Evolutionary conservation across 75 land plant genomes (phyloP).

Genomic region (Cryptomeria japonica): DNA sequence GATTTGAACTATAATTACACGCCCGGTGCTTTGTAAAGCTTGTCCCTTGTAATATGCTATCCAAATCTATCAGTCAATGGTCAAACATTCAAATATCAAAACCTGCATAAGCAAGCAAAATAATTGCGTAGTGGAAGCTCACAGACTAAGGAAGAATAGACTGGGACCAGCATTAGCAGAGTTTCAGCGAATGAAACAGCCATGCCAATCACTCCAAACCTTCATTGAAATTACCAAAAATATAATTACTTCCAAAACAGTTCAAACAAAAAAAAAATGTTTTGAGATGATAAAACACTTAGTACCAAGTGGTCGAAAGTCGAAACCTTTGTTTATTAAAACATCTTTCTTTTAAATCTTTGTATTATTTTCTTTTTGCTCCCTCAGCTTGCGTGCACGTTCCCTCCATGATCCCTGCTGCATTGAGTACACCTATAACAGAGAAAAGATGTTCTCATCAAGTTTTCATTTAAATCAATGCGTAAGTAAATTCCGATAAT

Average conservation of each 20-base stretch:
- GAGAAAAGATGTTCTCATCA: neutral
- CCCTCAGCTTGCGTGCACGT: constrained; percentile 23
- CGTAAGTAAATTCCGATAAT: neutral
- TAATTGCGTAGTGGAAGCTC: neutral
- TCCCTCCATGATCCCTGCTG: constrained; percentile 32
- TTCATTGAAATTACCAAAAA: neutral
- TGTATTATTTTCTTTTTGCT: constrained; percentile 9
- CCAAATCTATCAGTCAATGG: neutral
- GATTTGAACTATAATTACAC: neutral
- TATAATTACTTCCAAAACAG: neutral
- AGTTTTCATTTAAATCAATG: neutral
- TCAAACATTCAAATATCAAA: neutral
- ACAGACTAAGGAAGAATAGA: neutral
- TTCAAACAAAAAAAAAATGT: neutral
- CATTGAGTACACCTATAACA: constrained; percentile 22
- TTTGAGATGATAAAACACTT: neutral
- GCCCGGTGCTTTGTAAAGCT: neutral
- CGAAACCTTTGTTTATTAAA: neutral
- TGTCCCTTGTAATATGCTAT: neutral
- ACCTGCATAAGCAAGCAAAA: neutral
- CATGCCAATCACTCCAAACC: neutral
- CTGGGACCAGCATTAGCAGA: neutral
- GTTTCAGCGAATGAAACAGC: neutral
- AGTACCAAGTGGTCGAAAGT: neutral
- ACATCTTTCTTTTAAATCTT: neutral